Conservation (phyloP, 306 rosid species). For the Vigna mungo region DNA sequence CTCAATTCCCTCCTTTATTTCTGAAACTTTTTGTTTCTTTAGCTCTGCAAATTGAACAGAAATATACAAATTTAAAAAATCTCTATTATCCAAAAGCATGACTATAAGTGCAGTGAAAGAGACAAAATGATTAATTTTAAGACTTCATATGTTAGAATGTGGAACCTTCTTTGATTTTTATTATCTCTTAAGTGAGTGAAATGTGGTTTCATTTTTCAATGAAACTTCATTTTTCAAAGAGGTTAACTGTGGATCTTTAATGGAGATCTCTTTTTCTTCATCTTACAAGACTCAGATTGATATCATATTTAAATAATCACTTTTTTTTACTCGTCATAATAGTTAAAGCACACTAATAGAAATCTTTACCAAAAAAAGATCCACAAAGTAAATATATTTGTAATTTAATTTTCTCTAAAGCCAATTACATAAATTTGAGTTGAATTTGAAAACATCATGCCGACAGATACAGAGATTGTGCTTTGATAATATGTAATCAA, state of each 20-base stretch:
- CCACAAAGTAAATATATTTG: background rate
- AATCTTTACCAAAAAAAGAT: background rate
- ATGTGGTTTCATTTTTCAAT: too few species aligned
- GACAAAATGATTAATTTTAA: too few species aligned
- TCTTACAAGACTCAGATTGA: too few species aligned
- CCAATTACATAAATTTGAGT: background rate
- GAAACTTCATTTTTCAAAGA: too few species aligned
- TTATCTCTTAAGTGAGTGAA: too few species aligned
- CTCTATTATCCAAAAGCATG: background rate
- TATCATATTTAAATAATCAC: too few species aligned
- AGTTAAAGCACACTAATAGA: background rate
- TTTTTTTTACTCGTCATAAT: too few species aligned
- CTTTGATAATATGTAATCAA: background rate
- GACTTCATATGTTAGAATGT: too few species aligned
- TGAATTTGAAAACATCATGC: background rate
- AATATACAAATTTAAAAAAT: background rate
- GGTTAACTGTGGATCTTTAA: too few species aligned
- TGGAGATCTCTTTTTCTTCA: too few species aligned
- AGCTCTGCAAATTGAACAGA: slow-evolving; percentile 65
- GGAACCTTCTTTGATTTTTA: too few species aligned
- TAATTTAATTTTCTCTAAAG: background rate
- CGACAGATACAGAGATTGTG: background rate
- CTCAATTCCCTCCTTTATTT: slow-evolving; percentile 75
- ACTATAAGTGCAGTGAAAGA: too few species aligned
- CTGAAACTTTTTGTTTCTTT: slow-evolving; percentile 78